Conservation (phyloP, 2,329 filamentous ascomycete species). For the Aureobasidium musti region DNA sequence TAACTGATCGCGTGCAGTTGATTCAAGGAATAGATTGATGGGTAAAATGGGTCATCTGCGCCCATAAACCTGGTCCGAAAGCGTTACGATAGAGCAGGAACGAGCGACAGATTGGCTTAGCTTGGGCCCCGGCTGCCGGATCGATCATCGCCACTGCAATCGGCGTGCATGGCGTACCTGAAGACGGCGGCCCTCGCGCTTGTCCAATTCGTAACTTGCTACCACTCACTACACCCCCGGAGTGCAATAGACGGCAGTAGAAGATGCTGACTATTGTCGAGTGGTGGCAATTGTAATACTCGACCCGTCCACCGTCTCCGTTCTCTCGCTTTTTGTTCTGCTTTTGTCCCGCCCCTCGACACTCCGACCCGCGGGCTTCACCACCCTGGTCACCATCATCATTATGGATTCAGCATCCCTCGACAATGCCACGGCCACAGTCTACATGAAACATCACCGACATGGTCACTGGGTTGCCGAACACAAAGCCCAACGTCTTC, state of each 20-base stretch:
- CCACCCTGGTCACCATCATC: slow-evolving; percentile 18
- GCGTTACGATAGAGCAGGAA: background rate
- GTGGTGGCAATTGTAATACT: slow-evolving; percentile 8
- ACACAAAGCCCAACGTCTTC: slow-evolving; percentile 47
- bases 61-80: slow-evolving; percentile 13
- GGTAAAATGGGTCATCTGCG: slow-evolving; percentile 7
- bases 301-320: background rate
- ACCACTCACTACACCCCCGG: background rate
- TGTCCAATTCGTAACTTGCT: background rate
- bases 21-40: background rate
- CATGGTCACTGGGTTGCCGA: slow-evolving; percentile 42
- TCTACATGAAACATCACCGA: slow-evolving; percentile 22
- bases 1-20: slow-evolving; percentile 25
- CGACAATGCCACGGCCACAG: slow-evolving; percentile 5
- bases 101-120: background rate
- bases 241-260: slow-evolving; percentile 17
- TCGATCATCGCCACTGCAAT: slow-evolving; percentile 21
- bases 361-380: slow-evolving; percentile 3
- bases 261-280: slow-evolving; percentile 25
- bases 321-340: slow-evolving; percentile 12
- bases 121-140: slow-evolving; percentile 1
- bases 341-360: background rate
- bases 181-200: background rate
- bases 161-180: slow-evolving; percentile 21
- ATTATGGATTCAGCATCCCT: slow-evolving; percentile 14